Base-by-base conservation (phyloP, 768 basidiomycete species). In the Pluteus cervinus region DNA sequence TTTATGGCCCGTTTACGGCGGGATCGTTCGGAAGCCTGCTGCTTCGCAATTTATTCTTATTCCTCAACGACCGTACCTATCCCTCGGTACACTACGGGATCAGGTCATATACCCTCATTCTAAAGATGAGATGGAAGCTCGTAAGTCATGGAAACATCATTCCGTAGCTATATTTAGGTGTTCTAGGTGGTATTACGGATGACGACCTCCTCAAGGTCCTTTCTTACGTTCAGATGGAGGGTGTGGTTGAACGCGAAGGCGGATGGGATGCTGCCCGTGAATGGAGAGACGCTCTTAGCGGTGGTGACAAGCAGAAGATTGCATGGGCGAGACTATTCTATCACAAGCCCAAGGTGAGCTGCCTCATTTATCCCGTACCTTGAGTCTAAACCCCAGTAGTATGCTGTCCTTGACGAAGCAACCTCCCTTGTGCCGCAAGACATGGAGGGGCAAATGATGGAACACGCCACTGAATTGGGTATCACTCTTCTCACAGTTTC, bases 311-410 rank as follows among this genome's bases (percentile, higher is more conserved):
- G 58, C 93, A 98, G 62, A 82, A 93, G 63, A 85, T 98, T 40
- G 94, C 94, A 0, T 97, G 94, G 91, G 94, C 91, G 9, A 68
- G 94, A 48, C 58, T 99, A 48, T 99, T 97, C 56, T 99, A 99
- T 57, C 94, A 98, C 54, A 68, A 73, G 40, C 94, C 94, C 7
- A 93, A 90, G 73, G 90, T 81, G 45, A 46, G 69, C 26, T 10
- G 16, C 26, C 2, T 32, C n/a, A 14, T 11, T 2, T 16, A 24
- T 30, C 17, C 25, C 21, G 25, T 25, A 36, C 40, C 24, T 45
- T 43, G 38, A 29, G 41, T 22, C 20, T 20, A 26, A n/a, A 24
- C 28, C 18, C 17, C 36, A 41, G 20, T 49, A 93, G 90, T 97
- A 94, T 49, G 94, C 93, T 8, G 91, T 98, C 40, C 68, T 98